Percentiles rank a stretch among this genome's conserved stretches.
These are phyloP conservation scores for Hondaea fermentalgiana DNA, from an alignment of 108 stramenopile genomes.

Conservation along the genomic window DNA sequence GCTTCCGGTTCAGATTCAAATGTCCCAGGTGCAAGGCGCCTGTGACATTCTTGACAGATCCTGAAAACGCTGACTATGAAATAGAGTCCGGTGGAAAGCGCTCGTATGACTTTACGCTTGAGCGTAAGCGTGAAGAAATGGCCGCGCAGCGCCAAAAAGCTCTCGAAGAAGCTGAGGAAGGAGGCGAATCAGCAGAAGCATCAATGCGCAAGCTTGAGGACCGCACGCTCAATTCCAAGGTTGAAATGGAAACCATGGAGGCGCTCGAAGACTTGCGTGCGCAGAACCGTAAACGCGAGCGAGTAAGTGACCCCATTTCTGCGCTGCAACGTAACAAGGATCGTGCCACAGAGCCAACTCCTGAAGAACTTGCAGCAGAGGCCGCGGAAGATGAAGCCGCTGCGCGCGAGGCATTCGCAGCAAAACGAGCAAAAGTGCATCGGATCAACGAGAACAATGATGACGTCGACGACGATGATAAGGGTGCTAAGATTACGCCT, in stretches of 20 bases:
- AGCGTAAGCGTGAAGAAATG: not conserved
- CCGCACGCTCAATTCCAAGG: not conserved
- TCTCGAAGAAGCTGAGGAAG: not conserved
- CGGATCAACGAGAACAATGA: not conserved
- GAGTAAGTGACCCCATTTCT: not conserved
- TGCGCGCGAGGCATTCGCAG: not conserved
- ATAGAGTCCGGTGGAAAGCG: not conserved
- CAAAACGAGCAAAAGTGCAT: not conserved
- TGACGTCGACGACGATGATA: not conserved
- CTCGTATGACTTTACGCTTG: not conserved
- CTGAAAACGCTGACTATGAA: not conserved
- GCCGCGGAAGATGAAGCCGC: not conserved
- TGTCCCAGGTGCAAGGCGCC: not conserved
- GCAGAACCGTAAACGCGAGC: not conserved
- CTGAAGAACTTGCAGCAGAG: not conserved
- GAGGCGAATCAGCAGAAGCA: not conserved
- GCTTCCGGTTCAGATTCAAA: not conserved
- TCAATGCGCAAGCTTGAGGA: constrained; percentile 3
- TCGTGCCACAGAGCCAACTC: not conserved
- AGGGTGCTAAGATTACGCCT: not conserved
- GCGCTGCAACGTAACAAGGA: not conserved
- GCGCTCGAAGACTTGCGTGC: not conserved
- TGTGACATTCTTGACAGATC: not conserved
- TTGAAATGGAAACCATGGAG: constrained; percentile 16
- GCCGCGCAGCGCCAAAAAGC: not conserved